Conservation (phyloP, 2,329 filamentous ascomycete genomes). For the Tricladium varicosporioides region DNA sequence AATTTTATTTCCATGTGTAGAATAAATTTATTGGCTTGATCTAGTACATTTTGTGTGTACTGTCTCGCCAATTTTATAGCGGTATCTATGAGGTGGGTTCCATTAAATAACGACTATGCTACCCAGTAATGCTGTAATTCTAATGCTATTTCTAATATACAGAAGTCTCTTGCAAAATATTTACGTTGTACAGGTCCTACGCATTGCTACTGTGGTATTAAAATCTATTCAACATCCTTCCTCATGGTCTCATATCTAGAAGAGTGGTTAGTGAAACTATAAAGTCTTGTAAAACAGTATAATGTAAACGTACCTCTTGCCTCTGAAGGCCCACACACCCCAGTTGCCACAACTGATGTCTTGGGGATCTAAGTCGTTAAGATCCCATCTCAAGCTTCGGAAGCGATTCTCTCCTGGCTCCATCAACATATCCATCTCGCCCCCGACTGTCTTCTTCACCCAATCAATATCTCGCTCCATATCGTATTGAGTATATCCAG, state of each 20-base stretch:
- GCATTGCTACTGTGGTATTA: no score
- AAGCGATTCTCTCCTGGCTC: conserved; percentile 94
- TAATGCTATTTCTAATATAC: not conserved
- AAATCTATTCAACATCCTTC: conserved; percentile 25
- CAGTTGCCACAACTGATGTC: conserved; percentile 95
- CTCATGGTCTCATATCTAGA: conserved; percentile 35
- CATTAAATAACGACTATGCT: not conserved
- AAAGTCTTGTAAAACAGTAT: not conserved
- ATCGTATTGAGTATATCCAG: conserved; percentile 93
- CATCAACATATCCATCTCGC: conserved; percentile 89
- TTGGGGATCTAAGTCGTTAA: conserved; percentile 92
- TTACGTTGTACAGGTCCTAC: not conserved
- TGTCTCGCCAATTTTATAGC: no score
- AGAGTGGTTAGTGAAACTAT: conserved; percentile 12
- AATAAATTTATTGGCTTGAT: no score
- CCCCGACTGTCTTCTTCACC: conserved; percentile 79
- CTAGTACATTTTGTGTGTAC: no score
- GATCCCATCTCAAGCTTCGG: conserved; percentile 90
- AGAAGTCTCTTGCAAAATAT: not conserved
- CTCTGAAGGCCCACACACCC: conserved; percentile 95
- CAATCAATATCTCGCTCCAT: conserved; percentile 91
- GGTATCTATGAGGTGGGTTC: not conserved
- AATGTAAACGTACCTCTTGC: conserved; percentile 71
- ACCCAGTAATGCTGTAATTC: no score
- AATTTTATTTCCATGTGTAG: not conserved